Evolutionary conservation across 495 filamentous ascomycete species (phyloP), one percentile per base, ranked within the genome.

Genomic region (Diplogelasinospora grovesii): DNA sequence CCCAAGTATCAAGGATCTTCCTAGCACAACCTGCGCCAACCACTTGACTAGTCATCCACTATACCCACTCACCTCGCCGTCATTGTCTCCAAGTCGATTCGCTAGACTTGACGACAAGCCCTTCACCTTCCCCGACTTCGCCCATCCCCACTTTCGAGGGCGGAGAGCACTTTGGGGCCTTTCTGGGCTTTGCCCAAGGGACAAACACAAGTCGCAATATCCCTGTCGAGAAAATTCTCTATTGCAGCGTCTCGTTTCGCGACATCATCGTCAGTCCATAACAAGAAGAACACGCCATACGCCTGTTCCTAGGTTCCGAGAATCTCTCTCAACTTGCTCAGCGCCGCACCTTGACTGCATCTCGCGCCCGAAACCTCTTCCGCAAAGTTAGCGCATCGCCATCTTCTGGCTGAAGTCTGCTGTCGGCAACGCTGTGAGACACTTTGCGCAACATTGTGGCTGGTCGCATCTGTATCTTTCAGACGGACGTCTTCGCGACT

Each of bases 131-230:
- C 40, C 27, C 39, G 40, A 44, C 38, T 45, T 49, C 39, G 21
- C 31, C 21, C 48, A 54, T 54, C 57, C 38, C 57, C 56, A 53
- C 55, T 52, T 46, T 48, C 41, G 43, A 45, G 39, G 43, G 45
- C 39, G 50, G 36, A 52, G 43, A 38, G 37, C 48, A 45, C 28
- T 22, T 48, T 38, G 39, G 24, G 25, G 34, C 28, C 29, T 29
- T 46, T 42, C 25, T 31, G 39, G 20, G 33, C 36, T 39, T 29
- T 19, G 13, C n/a, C 22, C 29, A 24, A 36, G 35, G 30, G 32
- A 37, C 15, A n/a, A 27, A 11, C 26, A 8, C 26, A n/a, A 21
- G 10, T 31, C 30, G 6, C 24, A 22, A 30, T 24, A 22, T 33
- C 15, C 39, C 32, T 25, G 25, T 20, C 30, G 38, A 35, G 40